A percentile compares a stretch with the other conserved stretches of the same genome.
Conservation (phyloP, 2,329 filamentous ascomycete species). For the Scolecobasidium constrictum region DNA sequence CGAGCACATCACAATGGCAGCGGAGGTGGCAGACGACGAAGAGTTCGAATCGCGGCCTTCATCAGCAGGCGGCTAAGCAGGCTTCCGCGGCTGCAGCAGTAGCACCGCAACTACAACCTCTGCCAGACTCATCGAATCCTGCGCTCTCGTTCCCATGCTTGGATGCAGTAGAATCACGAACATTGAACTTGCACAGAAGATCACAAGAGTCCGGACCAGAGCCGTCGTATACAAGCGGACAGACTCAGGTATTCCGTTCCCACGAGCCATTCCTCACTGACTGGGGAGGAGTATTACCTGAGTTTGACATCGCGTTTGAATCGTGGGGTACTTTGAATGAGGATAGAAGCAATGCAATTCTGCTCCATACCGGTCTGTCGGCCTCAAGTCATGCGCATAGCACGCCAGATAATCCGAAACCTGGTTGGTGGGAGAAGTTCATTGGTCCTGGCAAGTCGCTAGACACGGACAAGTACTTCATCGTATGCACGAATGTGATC, state of each 20-base stretch:
- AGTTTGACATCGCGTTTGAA: constrained; percentile 88
- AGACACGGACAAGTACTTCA: constrained; percentile 82
- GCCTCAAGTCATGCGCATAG: constrained; percentile 97
- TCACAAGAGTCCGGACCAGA: constrained; percentile 63
- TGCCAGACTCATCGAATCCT: constrained; percentile 23
- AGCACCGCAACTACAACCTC: not conserved
- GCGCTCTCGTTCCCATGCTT: constrained; percentile 30
- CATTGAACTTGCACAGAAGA: constrained; percentile 60
- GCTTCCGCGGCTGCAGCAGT: not conserved
- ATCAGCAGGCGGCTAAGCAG: constrained; percentile 2
- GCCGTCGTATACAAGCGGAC: constrained; percentile 84
- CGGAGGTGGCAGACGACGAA: not conserved
- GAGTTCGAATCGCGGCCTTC: not conserved
- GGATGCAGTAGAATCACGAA: constrained; percentile 30
- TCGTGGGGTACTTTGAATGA: constrained; percentile 77
- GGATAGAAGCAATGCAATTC: constrained; percentile 76
- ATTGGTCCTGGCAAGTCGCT: constrained; percentile 79
- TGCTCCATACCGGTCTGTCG: constrained; percentile 87
- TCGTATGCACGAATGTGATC: constrained; percentile 94
- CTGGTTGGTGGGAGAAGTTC: constrained; percentile 98
- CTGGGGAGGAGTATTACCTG: constrained; percentile 85
- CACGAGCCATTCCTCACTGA: constrained; percentile 69
- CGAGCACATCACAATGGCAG: not conserved
- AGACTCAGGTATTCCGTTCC: constrained; percentile 69
- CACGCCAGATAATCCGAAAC: constrained; percentile 72